Conservation (phyloP, 306 rosid genomes). For the Rubus idaeus region DNA sequence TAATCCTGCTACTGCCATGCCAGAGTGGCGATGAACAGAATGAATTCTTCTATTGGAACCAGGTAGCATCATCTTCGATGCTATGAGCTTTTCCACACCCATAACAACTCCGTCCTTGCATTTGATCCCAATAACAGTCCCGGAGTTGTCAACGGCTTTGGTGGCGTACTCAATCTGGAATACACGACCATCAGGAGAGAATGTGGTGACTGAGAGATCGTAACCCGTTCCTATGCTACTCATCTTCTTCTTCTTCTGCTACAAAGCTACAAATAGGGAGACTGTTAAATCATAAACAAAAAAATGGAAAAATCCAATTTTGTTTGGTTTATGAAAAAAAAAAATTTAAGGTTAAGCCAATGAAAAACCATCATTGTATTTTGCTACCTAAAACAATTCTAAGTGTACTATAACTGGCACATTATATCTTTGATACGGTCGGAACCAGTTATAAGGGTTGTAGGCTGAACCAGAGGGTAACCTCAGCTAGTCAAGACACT, state of each 20-base stretch:
- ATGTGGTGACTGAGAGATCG: conserved; percentile 97
- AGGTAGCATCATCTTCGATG: conserved; percentile 96
- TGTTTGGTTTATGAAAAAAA: background rate
- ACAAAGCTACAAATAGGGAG: background rate
- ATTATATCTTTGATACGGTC: background rate
- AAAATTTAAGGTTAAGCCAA: background rate
- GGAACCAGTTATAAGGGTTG: background rate
- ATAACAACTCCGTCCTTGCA: conserved; percentile 93
- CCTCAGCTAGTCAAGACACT: background rate
- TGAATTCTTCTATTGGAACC: conserved; percentile 98
- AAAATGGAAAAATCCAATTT: background rate
- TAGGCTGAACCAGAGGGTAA: background rate
- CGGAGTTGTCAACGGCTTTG: conserved; percentile 98
- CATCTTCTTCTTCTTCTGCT: conserved; percentile 41
- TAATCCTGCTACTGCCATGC: conserved; percentile 89
- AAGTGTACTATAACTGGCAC: background rate
- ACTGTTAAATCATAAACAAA: background rate
- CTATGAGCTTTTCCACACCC: conserved; percentile 97
- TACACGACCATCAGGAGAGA: conserved; percentile 97
- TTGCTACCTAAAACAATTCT: background rate
- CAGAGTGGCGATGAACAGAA: conserved; percentile 87
- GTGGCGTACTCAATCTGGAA: conserved; percentile 99
- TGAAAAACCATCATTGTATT: background rate
- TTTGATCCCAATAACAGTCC: conserved; percentile 97
- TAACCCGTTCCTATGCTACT: conserved; percentile 99